Evolutionary conservation across 768 basidiomycete genomes (phyloP).

Genomic region (Mycena haematopus): DNA sequence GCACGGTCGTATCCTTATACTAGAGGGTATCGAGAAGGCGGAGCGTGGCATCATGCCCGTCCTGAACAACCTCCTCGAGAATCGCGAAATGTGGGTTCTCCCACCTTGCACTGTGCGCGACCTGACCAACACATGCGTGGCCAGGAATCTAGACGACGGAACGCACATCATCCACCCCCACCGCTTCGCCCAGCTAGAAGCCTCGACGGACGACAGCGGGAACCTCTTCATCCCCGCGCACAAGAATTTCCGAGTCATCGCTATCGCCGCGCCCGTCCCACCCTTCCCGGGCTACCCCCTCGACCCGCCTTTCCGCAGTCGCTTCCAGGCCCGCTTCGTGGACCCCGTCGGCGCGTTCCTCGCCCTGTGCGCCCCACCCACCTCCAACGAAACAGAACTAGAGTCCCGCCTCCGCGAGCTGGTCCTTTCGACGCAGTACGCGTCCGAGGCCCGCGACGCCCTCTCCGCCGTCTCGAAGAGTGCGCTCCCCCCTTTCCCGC

Average conservation of each 20-base stretch:
- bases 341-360: conserved; percentile 63
- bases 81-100: conserved; percentile 64
- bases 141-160: conserved; percentile 72
- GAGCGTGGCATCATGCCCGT: conserved; percentile 79
- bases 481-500: conserved; percentile 65
- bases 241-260: conserved; percentile 71
- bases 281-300: conserved; percentile 71
- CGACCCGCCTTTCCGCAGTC: conserved; percentile 72
- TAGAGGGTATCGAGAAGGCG: conserved; percentile 76
- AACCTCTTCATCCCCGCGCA: conserved; percentile 68
- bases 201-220: conserved; percentile 39
- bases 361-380: conserved; percentile 42
- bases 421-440: conserved; percentile 67
- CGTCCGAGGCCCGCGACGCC: conserved; percentile 61
- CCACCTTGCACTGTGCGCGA: not conserved
- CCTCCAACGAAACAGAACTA: conserved; percentile 38
- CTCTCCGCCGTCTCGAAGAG: conserved; percentile 61
- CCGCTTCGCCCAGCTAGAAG: conserved; percentile 55
- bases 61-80: conserved; percentile 72
- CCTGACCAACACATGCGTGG: not conserved
- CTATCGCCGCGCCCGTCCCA: conserved; percentile 72
- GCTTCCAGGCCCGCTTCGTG: conserved; percentile 72
- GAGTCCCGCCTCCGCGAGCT: conserved; percentile 55
- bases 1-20: conserved; percentile 65
- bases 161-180: conserved; percentile 73